Percentiles rank a stretch among this genome's conserved stretches.
Conservation (phyloP, 2,329 filamentous ascomycete genomes). For the Claviceps sp. region DNA sequence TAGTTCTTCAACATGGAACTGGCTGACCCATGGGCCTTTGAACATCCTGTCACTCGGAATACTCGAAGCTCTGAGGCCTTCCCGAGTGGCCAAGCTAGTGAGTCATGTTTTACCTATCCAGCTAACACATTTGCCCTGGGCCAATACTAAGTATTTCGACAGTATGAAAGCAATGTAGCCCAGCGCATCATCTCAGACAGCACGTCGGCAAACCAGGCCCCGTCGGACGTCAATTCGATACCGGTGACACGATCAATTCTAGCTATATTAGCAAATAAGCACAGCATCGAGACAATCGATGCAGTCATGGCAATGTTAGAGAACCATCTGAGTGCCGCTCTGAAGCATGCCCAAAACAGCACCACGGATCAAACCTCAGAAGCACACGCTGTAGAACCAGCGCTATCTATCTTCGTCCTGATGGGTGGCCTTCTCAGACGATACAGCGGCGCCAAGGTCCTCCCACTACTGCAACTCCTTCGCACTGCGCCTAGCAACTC, state of each 20-base stretch:
- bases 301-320: constrained; percentile 16
- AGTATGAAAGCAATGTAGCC: constrained; percentile 24
- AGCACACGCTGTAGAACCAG: neutral
- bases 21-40: constrained; percentile 17
- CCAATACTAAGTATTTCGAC: neutral
- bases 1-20: constrained; percentile 14
- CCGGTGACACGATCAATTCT: constrained; percentile 23
- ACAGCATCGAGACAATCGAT: constrained; percentile 21
- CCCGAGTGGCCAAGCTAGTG: constrained; percentile 22
- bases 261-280: constrained; percentile 31
- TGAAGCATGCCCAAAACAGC: constrained; percentile 6
- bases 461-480: constrained; percentile 21
- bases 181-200: constrained; percentile 21
- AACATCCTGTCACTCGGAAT: constrained; percentile 26
- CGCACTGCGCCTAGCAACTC: constrained; percentile 20
- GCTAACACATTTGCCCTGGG: neutral
- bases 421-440: constrained; percentile 25
- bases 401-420: constrained; percentile 21
- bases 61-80: constrained; percentile 22
- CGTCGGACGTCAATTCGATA: constrained; percentile 8
- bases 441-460: constrained; percentile 22
- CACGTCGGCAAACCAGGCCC: constrained; percentile 6
- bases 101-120: constrained; percentile 4
- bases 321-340: constrained; percentile 10
- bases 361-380: neutral